Percentiles rank a stretch among this genome's conserved stretches.
phyloP scores from a whole-genome alignment of 352 stramenopile species.

The Pythium aquatile region DNA sequence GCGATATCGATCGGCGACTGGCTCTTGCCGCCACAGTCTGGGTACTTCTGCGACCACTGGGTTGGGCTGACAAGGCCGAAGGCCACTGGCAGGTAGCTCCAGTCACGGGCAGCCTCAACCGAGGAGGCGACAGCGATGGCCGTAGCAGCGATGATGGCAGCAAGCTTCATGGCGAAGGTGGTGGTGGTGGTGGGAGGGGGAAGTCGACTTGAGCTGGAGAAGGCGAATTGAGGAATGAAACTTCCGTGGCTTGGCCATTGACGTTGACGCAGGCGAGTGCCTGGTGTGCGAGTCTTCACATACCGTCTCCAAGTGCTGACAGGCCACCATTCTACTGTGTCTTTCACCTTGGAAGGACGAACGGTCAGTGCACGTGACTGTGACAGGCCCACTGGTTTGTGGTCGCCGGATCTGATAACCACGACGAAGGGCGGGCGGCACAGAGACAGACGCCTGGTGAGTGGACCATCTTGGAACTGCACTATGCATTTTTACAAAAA shows the following conservation, averaged over 20 bases:
- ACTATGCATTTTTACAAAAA: not conserved
- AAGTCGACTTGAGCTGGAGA: not conserved
- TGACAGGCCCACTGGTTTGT: not conserved
- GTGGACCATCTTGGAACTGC: not conserved
- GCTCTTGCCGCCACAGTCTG: conserved; percentile 25
- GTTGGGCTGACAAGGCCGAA: not conserved
- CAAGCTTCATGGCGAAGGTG: not conserved
- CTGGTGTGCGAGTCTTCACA: too few species aligned
- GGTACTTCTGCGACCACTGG: conserved; percentile 22
- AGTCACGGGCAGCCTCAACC: not conserved
- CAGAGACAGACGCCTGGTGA: not conserved
- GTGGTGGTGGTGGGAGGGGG: not conserved
- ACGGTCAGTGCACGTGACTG: not conserved
- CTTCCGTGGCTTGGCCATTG: not conserved
- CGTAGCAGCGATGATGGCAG: not conserved
- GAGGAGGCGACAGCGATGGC: not conserved
- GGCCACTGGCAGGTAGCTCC: not conserved
- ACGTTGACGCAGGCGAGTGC: not conserved
- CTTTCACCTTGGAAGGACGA: not conserved
- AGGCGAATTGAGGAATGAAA: not conserved
- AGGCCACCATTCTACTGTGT: too few species aligned
- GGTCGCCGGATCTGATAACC: not conserved
- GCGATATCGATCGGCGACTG: conserved; percentile 34
- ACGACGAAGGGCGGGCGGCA: not conserved
- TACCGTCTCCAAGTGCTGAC: too few species aligned